phyloP scores from a whole-genome alignment of 352 stramenopile species.

The Phytopythium kandeliae region DNA sequence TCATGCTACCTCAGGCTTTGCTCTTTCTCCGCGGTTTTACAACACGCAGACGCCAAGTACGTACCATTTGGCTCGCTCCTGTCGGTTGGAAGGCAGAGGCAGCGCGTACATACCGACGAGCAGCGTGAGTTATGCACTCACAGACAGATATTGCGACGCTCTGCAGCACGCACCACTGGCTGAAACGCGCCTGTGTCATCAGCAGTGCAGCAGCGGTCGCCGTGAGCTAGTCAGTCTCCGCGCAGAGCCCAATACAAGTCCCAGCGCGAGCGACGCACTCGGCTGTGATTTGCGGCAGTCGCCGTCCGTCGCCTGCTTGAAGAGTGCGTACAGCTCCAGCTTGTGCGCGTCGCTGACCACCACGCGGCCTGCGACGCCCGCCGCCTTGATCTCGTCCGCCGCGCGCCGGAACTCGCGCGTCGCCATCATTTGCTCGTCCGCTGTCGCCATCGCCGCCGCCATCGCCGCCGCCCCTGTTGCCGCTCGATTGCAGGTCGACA shows the following conservation, averaged over 20 bases:
- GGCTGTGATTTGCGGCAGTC: conserved; percentile 51
- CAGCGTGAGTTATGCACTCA: too few species aligned
- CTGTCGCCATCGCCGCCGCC: too few species aligned
- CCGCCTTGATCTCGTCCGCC: conserved; percentile 31
- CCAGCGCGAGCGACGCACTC: conserved; percentile 16
- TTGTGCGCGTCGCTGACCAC: conserved; percentile 60
- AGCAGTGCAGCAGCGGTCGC: not conserved
- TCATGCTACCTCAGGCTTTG: not conserved
- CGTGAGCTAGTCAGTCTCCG: too few species aligned
- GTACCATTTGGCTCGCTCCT: conserved; percentile 63
- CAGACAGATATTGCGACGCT: not conserved
- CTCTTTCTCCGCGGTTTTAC: not conserved
- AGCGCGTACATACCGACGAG: not conserved
- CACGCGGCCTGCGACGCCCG: conserved; percentile 16
- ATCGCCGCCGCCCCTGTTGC: too few species aligned
- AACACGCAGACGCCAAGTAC: not conserved
- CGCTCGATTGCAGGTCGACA: too few species aligned
- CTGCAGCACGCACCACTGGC: conserved; percentile 25
- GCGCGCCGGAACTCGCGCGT: conserved; percentile 36
- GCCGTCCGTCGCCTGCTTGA: conserved; percentile 69
- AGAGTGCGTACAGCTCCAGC: conserved; percentile 72
- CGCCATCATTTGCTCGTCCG: not conserved
- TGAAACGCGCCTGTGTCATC: conserved; percentile 36
- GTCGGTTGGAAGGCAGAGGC: not conserved
- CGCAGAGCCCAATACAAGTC: not conserved